Evolutionary conservation across 176 grass and related monocot genomes (phyloP).

Genomic region (Themeda triandra): DNA sequence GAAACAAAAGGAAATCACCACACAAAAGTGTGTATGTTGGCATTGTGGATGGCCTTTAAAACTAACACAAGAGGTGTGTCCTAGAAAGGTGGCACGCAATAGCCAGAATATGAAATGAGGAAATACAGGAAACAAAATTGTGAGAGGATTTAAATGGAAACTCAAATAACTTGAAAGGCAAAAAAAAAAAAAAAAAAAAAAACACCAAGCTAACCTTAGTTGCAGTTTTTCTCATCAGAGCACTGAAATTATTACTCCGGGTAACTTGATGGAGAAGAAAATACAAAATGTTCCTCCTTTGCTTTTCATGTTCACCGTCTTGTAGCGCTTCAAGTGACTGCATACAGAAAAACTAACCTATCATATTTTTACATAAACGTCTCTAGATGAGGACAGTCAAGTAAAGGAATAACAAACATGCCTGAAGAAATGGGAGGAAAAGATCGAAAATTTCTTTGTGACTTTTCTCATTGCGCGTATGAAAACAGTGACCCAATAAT

Average conservation of each 20-base stretch:
- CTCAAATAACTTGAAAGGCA: constrained; percentile 24
- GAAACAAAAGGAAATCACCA: constrained; percentile 9
- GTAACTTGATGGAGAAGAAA: constrained; percentile 99
- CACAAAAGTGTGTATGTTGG: neutral
- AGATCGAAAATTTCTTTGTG: constrained; percentile 99
- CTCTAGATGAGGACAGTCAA: constrained; percentile 5
- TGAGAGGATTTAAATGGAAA: neutral
- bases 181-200: too few relatives aligned
- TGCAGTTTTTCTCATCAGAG: constrained; percentile 79
- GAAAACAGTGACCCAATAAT: constrained; percentile 94
- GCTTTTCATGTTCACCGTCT: constrained; percentile 96
- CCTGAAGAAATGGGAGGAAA: constrained; percentile 98
- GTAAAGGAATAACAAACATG: constrained; percentile 33
- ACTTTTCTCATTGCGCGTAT: constrained; percentile 92
- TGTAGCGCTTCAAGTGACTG: constrained; percentile 95
- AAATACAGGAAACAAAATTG: neutral
- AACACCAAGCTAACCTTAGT: constrained; percentile 59
- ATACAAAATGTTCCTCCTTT: constrained; percentile 96
- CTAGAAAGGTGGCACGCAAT: constrained; percentile 15
- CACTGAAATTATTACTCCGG: constrained; percentile 91
- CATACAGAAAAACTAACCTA: constrained; percentile 29
- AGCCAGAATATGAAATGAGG: constrained; percentile 3
- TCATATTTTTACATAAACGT: constrained; percentile 24
- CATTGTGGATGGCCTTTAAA: neutral
- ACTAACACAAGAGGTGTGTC: neutral